Evolutionary conservation across 345 rosid species (phyloP), one percentile per base, ranked within the genome.

Genomic region (Geranium rotundifolium): DNA sequence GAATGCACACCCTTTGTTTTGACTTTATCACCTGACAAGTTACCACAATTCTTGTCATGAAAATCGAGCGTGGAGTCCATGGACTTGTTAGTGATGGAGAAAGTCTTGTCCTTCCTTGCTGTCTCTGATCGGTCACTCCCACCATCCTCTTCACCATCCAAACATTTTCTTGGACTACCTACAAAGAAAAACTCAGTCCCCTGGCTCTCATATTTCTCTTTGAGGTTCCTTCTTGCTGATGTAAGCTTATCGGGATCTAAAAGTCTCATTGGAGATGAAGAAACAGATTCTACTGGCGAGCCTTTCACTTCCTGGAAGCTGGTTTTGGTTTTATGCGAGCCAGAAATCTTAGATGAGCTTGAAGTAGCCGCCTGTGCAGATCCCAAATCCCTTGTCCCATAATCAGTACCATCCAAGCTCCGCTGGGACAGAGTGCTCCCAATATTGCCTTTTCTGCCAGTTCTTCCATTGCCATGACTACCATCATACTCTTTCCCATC

Each of bases 281-380:
- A 83, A 72, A 87, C 95, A 27, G 91, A 89, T 71, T 83, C 91
- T 52, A 89, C 96, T 12, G 95, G 95, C 17, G 96, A 89, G 59
- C 88, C 88, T 77, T 87, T 89, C 39, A 79, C 77, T 69, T 85
- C 91, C 17, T 71, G 84, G 69, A 81, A 75, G 74, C 80, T 73
- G 62, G 72, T 70, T 75, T 79, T 83, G 60, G 78, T 77, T 84
- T 82, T 82, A 71, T 78, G 90, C 64, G 96, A 86, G 73, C 84
- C 86, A 62, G 91, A 87, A 72, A 89, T 84, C 83, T 87, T 89
- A 64, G 95, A 89, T 50, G 96, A 89, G 74, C 93, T 89, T 17
- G 96, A 89, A 41, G 89, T 81, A 63, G 91, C 89, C 12, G 76
- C 75, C 65, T 76, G 89, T 30, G 59, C 63, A 62, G 77, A 71